Percentiles rank a stretch among this genome's conserved stretches.
phyloP scores from a whole-genome alignment of 495 filamentous ascomycete genomes.

The Penicillium crystallinum region DNA sequence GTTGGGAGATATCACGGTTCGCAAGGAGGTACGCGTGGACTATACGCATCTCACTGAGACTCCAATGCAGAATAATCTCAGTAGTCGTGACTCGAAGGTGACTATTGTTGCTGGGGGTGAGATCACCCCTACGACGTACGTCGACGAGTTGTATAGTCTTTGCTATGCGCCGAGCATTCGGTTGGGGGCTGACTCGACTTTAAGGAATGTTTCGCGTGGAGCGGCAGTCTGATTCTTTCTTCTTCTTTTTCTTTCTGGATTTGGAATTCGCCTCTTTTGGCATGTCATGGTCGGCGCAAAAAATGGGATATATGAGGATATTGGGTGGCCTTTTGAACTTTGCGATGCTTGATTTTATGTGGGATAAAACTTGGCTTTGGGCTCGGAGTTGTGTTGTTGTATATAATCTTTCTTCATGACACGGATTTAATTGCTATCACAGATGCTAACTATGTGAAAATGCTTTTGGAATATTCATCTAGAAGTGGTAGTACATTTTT shows the following conservation, averaged over 20 bases:
- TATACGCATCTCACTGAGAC: slow-evolving; percentile 35
- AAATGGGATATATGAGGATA: background rate
- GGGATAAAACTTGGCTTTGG: too few relatives aligned
- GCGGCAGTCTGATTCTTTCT: background rate
- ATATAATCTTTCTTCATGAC: background rate
- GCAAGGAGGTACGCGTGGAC: slow-evolving; percentile 49
- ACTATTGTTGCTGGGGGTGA: slow-evolving; percentile 32
- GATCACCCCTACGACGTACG: slow-evolving; percentile 25
- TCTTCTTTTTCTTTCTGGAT: background rate
- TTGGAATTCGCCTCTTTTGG: background rate
- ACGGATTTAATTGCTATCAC: background rate
- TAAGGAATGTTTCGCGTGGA: slow-evolving; percentile 6
- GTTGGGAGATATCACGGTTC: slow-evolving; percentile 50
- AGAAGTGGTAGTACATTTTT: background rate
- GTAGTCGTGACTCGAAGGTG: slow-evolving; percentile 22
- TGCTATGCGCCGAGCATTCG: slow-evolving; percentile 36
- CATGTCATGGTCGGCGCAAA: background rate
- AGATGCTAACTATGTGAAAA: too few relatives aligned
- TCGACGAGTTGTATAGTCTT: slow-evolving; percentile 42
- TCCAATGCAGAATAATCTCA: slow-evolving; percentile 13
- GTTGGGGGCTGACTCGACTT: slow-evolving; percentile 23
- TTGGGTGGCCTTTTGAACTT: background rate
- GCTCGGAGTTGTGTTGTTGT: too few relatives aligned
- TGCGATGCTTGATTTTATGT: too few relatives aligned
- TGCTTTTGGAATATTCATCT: background rate